Conservation (phyloP, 345 rosid species). For the Acer yangbiense region DNA sequence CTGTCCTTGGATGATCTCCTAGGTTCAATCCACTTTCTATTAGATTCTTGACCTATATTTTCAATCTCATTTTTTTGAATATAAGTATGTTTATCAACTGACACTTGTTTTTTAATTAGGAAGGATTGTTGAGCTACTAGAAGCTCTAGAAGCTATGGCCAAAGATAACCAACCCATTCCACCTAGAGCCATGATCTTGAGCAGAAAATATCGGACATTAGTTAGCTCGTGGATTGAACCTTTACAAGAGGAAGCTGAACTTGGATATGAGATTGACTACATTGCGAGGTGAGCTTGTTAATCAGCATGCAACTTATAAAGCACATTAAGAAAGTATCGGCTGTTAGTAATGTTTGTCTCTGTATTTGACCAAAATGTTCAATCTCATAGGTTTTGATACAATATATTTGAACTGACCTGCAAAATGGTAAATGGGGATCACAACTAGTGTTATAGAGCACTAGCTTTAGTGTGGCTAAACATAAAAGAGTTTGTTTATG, state of each 20-base stretch:
- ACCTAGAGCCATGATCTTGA: constrained; percentile 89
- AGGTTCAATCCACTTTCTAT: background rate
- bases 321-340: background rate
- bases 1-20: constrained; percentile 7
- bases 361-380: background rate
- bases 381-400: background rate
- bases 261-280: constrained; percentile 88
- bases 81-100: background rate
- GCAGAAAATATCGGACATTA: constrained; percentile 87
- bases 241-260: constrained; percentile 95
- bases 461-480: constrained; percentile 2
- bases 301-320: constrained; percentile 5
- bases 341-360: background rate
- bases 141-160: constrained; percentile 87
- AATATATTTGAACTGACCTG: background rate
- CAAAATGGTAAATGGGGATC: background rate
- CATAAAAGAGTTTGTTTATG: background rate
- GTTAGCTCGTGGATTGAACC: constrained; percentile 99
- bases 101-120: constrained; percentile 56
- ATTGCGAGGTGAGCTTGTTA: constrained; percentile 66
- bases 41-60: constrained; percentile 6
- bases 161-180: constrained; percentile 85
- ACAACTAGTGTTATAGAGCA: background rate
- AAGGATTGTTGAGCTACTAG: constrained; percentile 81
- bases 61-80: constrained; percentile 9